phyloP scores from a whole-genome alignment of 352 stramenopile species.

The Elongisporangium anandrum region DNA sequence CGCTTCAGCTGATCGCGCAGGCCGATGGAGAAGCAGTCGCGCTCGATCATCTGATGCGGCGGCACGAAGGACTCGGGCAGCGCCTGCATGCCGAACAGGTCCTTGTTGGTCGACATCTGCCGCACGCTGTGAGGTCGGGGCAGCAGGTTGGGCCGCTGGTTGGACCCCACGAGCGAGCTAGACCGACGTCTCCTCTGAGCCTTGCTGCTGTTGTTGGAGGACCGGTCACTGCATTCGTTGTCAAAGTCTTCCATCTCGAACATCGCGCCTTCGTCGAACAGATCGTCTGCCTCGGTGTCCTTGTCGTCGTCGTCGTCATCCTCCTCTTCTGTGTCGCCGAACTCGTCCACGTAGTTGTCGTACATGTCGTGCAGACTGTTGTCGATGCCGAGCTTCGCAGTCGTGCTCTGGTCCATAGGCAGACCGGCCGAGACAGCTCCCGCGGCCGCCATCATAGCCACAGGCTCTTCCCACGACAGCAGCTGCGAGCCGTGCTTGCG shows the following conservation, averaged over 20 bases:
- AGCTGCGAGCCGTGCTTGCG: slow-evolving; percentile 24
- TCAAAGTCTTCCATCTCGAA: slow-evolving; percentile 76
- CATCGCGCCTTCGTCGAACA: slow-evolving; percentile 46
- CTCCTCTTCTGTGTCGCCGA: slow-evolving; percentile 40
- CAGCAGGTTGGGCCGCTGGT: slow-evolving; percentile 9
- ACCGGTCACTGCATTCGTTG: slow-evolving; percentile 13
- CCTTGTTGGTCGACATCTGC: slow-evolving; percentile 19
- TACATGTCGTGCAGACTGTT: slow-evolving; percentile 11
- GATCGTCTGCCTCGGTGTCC: slow-evolving; percentile 25
- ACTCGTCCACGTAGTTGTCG: slow-evolving; percentile 24
- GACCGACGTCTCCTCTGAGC: slow-evolving; percentile 9
- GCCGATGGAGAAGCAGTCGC: slow-evolving; percentile 67
- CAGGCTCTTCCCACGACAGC: slow-evolving; percentile 62
- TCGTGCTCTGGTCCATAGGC: neutral
- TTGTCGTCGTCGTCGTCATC: slow-evolving; percentile 22
- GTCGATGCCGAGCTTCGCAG: slow-evolving; percentile 6
- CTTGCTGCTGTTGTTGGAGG: slow-evolving; percentile 19
- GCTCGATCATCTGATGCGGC: slow-evolving; percentile 67
- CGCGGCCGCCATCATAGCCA: slow-evolving; percentile 30
- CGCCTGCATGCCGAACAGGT: slow-evolving; percentile 15
- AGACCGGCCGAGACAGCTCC: neutral
- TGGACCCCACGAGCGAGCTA: slow-evolving; percentile 4
- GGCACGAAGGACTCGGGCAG: slow-evolving; percentile 68
- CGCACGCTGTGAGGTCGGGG: slow-evolving; percentile 12
- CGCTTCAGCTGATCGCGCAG: slow-evolving; percentile 69